Evolutionary conservation across 768 basidiomycete species (phyloP), one percentile per base, ranked within the genome.

Genomic region (Lentinus brumalis): DNA sequence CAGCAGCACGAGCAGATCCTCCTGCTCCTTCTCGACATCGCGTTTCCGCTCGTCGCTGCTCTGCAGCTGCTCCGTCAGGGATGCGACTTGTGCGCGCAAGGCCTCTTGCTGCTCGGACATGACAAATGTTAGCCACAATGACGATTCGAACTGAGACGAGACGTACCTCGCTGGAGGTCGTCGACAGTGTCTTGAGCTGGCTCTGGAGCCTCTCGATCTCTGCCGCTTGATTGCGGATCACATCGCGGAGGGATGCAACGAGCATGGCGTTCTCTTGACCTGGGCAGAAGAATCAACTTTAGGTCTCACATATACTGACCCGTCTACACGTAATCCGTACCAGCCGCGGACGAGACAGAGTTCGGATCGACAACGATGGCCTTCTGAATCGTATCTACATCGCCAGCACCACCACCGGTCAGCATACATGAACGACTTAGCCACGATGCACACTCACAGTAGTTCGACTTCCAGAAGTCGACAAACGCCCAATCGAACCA

Each of bases 401-500:
- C 31, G 32, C 50, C 10, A 42, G 9, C 35, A 18, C 21, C 31
- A 58, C 21, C 35, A 21, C 58, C 8, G 8, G 8, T 10, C 29
- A 9, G 12, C 5, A 26, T 2, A 12, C 14, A 9, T 26, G 6
- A 26, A 14, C 4, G 4, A 12, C 9, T 18, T 9, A 26, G 18
- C 50, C 53, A 53, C 58, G 42, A 30, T 15, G 50, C 29, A 74
- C 91, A 74, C 91, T 71, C 67, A 96, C 96, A 93, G 70, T 95
- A 97, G 70, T 96, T 96, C 49, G 93, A 95, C 77, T 98, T 98
- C 91, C 94, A 96, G 73, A 98, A 99, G 74, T 99, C 97, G 6
- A 97, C 86, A 75, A 98, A 98, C 0, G 89, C 84, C 94, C 96
- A 98, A 73, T 98, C 96, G 70, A 98, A 92, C 97, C 97, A 98